These are phyloP conservation scores for Bacidia rubella DNA, from an alignment of 495 filamentous ascomycete genomes.

Conservation along the genomic window DNA sequence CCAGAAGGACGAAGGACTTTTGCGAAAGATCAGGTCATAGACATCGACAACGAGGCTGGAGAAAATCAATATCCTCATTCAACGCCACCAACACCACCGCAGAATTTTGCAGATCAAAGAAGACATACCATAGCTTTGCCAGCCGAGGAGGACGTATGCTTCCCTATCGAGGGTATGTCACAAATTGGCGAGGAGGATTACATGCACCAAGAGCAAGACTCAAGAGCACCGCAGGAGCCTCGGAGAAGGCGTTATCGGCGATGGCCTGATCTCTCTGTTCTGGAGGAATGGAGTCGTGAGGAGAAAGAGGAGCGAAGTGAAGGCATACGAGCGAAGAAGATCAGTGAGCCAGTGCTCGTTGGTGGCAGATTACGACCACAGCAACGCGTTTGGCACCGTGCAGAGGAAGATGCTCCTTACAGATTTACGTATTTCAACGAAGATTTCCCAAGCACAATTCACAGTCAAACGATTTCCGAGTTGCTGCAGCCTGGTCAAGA, in stretches of 20 bases:
- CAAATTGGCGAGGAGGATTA: slow-evolving; percentile 69
- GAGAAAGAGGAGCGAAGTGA: slow-evolving; percentile 87
- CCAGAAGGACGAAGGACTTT: slow-evolving; percentile 32
- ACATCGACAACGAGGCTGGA: slow-evolving; percentile 39
- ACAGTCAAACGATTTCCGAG: slow-evolving; percentile 88
- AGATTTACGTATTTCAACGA: slow-evolving; percentile 98
- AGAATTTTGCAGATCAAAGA: slow-evolving; percentile 28
- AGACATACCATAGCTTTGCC: slow-evolving; percentile 39
- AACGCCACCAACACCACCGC: slow-evolving; percentile 25
- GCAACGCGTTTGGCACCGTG: slow-evolving; percentile 65
- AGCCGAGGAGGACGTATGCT: slow-evolving; percentile 85
- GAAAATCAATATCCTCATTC: slow-evolving; percentile 15
- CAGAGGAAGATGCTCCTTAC: slow-evolving; percentile 83
- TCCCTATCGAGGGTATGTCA: slow-evolving; percentile 64
- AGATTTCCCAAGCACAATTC: slow-evolving; percentile 84
- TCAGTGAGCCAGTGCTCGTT: slow-evolving; percentile 83
- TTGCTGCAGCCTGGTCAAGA: slow-evolving; percentile 69
- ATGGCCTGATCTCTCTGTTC: slow-evolving; percentile 58
- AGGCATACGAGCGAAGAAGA: slow-evolving; percentile 76
- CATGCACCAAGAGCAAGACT: slow-evolving; percentile 27
- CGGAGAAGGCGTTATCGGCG: slow-evolving; percentile 40
- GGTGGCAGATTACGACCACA: slow-evolving; percentile 76
- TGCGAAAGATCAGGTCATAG: slow-evolving; percentile 40
- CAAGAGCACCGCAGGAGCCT: slow-evolving; percentile 25
- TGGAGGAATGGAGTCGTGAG: slow-evolving; percentile 82